Evolutionary conservation across 192 early-diverging fungal species (phyloP).

Genomic region (Polychytrium aggregatum): DNA sequence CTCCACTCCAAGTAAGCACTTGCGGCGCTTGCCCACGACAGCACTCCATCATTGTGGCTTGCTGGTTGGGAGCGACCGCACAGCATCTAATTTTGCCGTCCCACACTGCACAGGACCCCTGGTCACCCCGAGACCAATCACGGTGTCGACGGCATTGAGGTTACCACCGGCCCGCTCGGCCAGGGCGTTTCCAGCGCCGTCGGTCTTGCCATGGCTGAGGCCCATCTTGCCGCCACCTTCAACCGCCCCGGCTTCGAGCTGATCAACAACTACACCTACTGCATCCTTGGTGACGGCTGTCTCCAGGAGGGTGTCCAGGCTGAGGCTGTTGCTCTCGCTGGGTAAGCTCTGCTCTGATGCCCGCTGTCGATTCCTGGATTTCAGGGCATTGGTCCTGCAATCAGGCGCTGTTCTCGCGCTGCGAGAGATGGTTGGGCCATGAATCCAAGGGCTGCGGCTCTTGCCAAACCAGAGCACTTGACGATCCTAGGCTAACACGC

Average conservation of each 20-base stretch:
- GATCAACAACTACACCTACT: slow-evolving; percentile 76
- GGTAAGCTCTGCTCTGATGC: too few species aligned
- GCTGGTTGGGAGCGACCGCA: too few species aligned
- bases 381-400: too few species aligned
- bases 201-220: slow-evolving; percentile 83
- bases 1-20: slow-evolving; percentile 59
- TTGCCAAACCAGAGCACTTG: background rate
- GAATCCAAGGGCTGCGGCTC: background rate
- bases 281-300: slow-evolving; percentile 90
- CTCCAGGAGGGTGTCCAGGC: slow-evolving; percentile 93
- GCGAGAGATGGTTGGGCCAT: too few species aligned
- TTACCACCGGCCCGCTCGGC: slow-evolving; percentile 93
- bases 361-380: too few species aligned
- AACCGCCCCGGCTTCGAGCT: slow-evolving; percentile 79
- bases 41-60: background rate
- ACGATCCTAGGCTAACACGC: background rate
- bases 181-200: slow-evolving; percentile 89
- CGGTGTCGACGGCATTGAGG: slow-evolving; percentile 84
- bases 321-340: slow-evolving; percentile 87
- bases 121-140: slow-evolving; percentile 86
- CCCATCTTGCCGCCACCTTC: slow-evolving; percentile 80
- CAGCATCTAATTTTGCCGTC: too few species aligned
- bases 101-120: slow-evolving; percentile 88
- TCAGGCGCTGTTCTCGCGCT: too few species aligned
- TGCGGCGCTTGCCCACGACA: too few species aligned